Conservation (phyloP, 768 basidiomycete species). For the Hypholoma fasciculare region DNA sequence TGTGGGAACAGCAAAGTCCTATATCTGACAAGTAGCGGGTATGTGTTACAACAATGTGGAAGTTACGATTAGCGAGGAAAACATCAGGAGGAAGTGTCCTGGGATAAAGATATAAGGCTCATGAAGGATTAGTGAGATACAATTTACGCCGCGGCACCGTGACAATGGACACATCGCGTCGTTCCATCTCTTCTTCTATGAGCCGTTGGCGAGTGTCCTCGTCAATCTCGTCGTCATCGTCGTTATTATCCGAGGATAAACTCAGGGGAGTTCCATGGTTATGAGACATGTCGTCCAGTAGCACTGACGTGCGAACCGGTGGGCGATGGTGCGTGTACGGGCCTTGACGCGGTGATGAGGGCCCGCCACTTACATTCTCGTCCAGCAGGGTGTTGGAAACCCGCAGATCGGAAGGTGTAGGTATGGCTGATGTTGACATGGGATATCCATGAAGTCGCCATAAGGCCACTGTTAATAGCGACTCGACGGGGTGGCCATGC, state of each 20-base stretch:
- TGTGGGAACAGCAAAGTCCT: background rate
- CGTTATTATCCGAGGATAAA: constrained; percentile 51
- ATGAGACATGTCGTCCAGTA: constrained; percentile 39
- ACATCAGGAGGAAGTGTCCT: constrained; percentile 1
- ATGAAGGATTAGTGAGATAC: constrained; percentile 71
- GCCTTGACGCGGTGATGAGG: constrained; percentile 33
- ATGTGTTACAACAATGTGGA: constrained; percentile 6
- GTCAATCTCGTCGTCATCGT: constrained; percentile 74
- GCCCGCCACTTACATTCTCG: background rate
- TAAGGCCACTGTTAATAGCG: constrained; percentile 52
- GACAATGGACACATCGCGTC: constrained; percentile 83
- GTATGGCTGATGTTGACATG: constrained; percentile 10
- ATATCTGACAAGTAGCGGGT: background rate
- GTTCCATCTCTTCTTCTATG: constrained; percentile 81
- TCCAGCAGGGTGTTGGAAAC: constrained; percentile 25
- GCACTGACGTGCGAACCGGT: constrained; percentile 45
- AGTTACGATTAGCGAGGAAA: constrained; percentile 1
- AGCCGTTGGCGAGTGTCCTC: constrained; percentile 71
- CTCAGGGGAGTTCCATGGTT: constrained; percentile 45
- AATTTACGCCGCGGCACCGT: constrained; percentile 74
- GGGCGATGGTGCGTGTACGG: constrained; percentile 77
- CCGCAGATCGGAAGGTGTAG: background rate
- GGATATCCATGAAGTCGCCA: constrained; percentile 40
- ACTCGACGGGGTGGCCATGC: constrained; percentile 55
- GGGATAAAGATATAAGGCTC: constrained; percentile 14